Percentiles rank a stretch among this genome's conserved stretches.
Conservation (phyloP, 1,284 basidiomycete genomes). For the Leccinum griseonigrum region DNA sequence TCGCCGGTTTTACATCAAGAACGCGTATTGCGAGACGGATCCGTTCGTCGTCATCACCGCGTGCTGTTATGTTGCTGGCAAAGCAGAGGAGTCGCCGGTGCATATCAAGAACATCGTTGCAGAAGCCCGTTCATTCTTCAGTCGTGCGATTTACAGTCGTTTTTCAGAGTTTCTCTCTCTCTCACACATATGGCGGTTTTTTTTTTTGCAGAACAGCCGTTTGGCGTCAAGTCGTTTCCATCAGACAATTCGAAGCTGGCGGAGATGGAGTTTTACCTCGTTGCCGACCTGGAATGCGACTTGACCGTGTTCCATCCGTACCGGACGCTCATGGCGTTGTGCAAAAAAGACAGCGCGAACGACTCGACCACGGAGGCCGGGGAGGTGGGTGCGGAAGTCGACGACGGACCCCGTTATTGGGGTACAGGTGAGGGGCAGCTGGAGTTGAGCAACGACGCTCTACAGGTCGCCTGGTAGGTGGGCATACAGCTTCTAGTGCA, state of each 20-base stretch:
- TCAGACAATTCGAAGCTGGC: constrained; percentile 90
- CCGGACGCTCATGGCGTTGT: constrained; percentile 78
- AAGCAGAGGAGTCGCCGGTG: constrained; percentile 93
- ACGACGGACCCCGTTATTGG: constrained; percentile 69
- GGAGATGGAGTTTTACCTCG: constrained; percentile 98
- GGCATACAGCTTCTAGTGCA: too few relatives aligned
- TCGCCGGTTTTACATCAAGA: constrained; percentile 92
- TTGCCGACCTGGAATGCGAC: constrained; percentile 96
- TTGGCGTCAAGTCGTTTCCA: constrained; percentile 74
- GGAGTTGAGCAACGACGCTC: constrained; percentile 61
- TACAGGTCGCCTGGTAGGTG: constrained; percentile 82
- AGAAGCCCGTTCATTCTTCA: constrained; percentile 79
- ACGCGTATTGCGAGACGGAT: constrained; percentile 91
- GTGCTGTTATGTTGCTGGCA: constrained; percentile 94
- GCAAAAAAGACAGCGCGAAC: constrained; percentile 47
- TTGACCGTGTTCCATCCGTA: constrained; percentile 94
- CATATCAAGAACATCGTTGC: constrained; percentile 93
- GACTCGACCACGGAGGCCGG: constrained; percentile 56
- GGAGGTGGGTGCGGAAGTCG: constrained; percentile 57
- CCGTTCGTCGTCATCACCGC: constrained; percentile 91
- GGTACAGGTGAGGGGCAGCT: constrained; percentile 69
- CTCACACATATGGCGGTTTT: not conserved
- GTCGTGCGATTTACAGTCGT: constrained; percentile 63
- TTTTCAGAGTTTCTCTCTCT: not conserved
- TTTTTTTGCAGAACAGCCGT: constrained; percentile 52